Conservation (phyloP, 2,329 filamentous ascomycete species). For the Arthrobotrys sphaeroides region DNA sequence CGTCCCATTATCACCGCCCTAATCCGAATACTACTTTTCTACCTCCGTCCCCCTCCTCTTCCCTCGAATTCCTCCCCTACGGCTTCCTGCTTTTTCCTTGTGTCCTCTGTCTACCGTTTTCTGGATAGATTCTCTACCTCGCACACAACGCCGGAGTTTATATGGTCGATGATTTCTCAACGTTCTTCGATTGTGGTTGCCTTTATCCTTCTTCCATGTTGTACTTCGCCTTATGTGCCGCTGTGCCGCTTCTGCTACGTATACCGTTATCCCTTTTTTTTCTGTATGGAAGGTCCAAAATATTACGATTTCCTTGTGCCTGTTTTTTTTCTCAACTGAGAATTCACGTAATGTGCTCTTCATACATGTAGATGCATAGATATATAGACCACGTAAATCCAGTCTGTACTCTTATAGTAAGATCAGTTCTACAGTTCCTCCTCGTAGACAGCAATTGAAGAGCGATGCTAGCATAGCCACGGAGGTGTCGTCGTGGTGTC, state of each 20-base stretch:
- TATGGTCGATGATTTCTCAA: constrained; percentile 51
- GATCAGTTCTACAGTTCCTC: too few species aligned
- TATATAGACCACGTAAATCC: background rate
- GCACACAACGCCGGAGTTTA: constrained; percentile 53
- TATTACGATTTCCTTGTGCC: constrained; percentile 30
- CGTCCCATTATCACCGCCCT: background rate
- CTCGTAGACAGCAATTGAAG: background rate
- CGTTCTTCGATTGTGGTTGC: constrained; percentile 19
- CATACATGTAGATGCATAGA: background rate
- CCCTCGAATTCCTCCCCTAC: constrained; percentile 6
- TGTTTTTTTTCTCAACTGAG: background rate
- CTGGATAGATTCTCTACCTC: constrained; percentile 53
- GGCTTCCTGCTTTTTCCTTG: constrained; percentile 16
- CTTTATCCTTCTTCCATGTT: background rate
- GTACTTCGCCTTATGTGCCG: background rate
- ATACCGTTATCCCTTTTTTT: too few species aligned
- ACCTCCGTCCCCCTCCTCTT: background rate
- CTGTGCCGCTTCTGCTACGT: background rate
- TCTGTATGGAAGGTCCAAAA: constrained; percentile 32
- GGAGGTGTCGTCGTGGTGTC: constrained; percentile 16
- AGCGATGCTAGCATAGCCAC: background rate
- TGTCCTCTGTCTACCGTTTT: constrained; percentile 42
- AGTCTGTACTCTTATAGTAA: too few species aligned
- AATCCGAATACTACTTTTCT: too few species aligned
- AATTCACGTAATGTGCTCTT: constrained; percentile 9